phyloP scores from a whole-genome alignment of 2,329 filamentous ascomycete genomes.

The Aphanocladium album region DNA sequence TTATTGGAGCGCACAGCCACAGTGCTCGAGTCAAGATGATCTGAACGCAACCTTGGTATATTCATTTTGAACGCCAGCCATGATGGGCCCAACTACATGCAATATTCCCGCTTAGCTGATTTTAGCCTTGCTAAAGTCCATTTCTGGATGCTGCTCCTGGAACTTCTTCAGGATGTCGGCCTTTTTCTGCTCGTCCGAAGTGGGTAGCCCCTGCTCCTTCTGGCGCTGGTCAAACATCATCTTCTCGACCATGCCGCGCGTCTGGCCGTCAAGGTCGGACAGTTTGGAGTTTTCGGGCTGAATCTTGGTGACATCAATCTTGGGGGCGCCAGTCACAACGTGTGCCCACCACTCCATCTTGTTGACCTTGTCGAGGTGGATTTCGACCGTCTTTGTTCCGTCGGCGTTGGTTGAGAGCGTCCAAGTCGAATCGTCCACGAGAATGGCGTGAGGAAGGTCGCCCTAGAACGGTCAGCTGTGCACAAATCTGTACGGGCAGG shows the following conservation, averaged over 20 bases:
- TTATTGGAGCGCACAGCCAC: conserved; percentile 57
- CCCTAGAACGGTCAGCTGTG: conserved; percentile 53
- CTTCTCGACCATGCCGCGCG: conserved; percentile 97
- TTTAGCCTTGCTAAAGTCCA: conserved; percentile 69
- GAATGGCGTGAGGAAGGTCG: conserved; percentile 73
- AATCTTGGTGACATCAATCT: conserved; percentile 94
- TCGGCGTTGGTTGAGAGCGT: conserved; percentile 70
- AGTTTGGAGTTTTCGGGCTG: conserved; percentile 88
- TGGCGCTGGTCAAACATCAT: conserved; percentile 99
- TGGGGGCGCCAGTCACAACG: conserved; percentile 78
- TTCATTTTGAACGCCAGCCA: not conserved
- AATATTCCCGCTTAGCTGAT: conserved; percentile 40
- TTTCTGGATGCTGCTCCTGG: conserved; percentile 70
- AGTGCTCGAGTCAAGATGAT: conserved; percentile 46
- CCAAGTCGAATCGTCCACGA: conserved; percentile 88
- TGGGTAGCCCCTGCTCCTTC: conserved; percentile 86
- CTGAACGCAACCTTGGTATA: conserved; percentile 10
- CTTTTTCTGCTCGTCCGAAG: conserved; percentile 94
- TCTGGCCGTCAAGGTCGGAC: conserved; percentile 90
- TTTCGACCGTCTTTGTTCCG: conserved; percentile 62
- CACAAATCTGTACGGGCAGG: not conserved
- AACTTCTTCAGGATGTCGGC: conserved; percentile 89
- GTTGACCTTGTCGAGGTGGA: conserved; percentile 93
- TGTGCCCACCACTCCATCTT: conserved; percentile 99
- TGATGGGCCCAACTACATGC: not conserved